Evolutionary conservation across 441 rosid species (phyloP).

Genomic region (Jatropha podagrica): DNA sequence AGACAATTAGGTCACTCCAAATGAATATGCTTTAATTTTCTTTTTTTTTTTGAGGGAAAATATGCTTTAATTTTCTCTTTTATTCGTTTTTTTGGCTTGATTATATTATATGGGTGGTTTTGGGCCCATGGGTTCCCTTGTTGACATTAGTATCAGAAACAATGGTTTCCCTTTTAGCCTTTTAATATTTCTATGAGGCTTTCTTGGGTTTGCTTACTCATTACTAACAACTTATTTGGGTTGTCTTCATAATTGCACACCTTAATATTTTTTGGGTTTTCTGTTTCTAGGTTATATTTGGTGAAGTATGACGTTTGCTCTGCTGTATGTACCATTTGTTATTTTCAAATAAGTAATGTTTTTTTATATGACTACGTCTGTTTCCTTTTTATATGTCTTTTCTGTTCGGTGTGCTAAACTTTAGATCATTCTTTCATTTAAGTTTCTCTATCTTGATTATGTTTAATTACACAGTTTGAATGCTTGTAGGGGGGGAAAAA

Average conservation of each 20-base stretch:
- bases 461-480: background rate
- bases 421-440: background rate
- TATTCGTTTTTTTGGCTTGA: background rate
- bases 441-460: background rate
- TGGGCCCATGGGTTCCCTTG: background rate
- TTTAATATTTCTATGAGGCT: too few species aligned
- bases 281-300: background rate
- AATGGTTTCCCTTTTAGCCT: too few species aligned
- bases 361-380: too few species aligned
- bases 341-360: too few species aligned
- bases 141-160: background rate
- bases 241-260: background rate
- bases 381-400: background rate
- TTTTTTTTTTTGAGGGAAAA: too few species aligned
- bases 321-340: too few species aligned
- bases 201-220: background rate
- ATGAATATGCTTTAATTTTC: background rate
- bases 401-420: background rate
- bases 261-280: background rate
- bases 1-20: background rate
- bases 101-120: background rate
- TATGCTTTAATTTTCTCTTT: background rate
- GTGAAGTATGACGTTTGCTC: background rate
- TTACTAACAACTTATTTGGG: background rate
- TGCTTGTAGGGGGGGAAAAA: background rate